Percentiles rank a stretch among this genome's conserved stretches.
phyloP scores from a whole-genome alignment of 768 basidiomycete species.

The Fomitopsis serialis region DNA sequence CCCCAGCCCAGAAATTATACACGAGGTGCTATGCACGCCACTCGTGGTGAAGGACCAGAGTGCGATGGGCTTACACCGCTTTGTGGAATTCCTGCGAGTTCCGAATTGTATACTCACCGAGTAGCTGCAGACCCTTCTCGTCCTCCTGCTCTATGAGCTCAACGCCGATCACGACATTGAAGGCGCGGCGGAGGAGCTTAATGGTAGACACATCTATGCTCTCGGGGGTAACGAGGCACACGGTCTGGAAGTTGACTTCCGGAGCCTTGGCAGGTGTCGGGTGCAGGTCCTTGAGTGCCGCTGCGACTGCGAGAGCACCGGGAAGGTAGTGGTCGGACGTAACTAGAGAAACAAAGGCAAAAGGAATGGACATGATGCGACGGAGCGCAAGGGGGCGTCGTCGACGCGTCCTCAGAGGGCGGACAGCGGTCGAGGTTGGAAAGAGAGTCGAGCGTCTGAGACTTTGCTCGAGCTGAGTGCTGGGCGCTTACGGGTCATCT shows the following conservation, averaged over 20 bases:
- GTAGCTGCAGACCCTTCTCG: conserved; percentile 60
- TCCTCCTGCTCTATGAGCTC: conserved; percentile 78
- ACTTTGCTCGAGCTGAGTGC: neutral
- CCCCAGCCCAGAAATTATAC: too few relatives aligned
- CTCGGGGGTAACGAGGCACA: conserved; percentile 93
- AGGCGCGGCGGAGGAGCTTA: conserved; percentile 73
- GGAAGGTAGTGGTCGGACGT: conserved; percentile 92
- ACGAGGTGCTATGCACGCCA: too few relatives aligned
- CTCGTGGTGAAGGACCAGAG: too few relatives aligned
- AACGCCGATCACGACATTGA: conserved; percentile 85
- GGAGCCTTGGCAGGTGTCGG: conserved; percentile 49
- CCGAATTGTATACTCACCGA: conserved; percentile 53
- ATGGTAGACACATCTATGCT: conserved; percentile 81
- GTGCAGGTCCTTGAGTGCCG: conserved; percentile 80
- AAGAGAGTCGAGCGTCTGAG: neutral
- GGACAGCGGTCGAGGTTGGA: neutral
- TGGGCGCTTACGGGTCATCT: neutral
- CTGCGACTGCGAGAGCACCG: conserved; percentile 83
- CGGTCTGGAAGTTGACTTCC: conserved; percentile 68
- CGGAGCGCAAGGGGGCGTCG: conserved; percentile 13
- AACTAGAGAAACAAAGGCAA: conserved; percentile 88
- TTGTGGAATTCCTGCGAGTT: neutral
- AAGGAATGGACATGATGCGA: conserved; percentile 52
- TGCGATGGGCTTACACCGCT: neutral
- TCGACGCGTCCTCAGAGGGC: conserved; percentile 9